Conservation (phyloP, 495 filamentous ascomycete species). For the Entonaema liquescens region DNA sequence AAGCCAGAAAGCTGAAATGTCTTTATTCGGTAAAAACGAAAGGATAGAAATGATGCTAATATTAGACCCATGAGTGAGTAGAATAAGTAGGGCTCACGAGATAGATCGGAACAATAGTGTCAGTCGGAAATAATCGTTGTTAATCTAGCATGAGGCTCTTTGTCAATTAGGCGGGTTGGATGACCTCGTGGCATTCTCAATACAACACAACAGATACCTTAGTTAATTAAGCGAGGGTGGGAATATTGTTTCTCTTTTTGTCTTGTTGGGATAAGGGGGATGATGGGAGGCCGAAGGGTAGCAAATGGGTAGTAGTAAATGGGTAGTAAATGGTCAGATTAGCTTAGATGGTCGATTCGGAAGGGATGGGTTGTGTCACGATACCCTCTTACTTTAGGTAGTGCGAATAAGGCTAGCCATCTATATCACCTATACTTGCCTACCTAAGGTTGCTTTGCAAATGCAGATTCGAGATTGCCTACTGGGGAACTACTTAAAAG, state of each 20-base stretch:
- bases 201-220: slow-evolving; percentile 32
- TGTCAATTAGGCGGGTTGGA: slow-evolving; percentile 30
- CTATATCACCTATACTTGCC: background rate
- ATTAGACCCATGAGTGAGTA: slow-evolving; percentile 27
- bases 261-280: slow-evolving; percentile 12
- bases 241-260: slow-evolving; percentile 9
- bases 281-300: background rate
- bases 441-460: background rate
- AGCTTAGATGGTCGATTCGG: slow-evolving; percentile 13
- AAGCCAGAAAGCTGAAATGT: slow-evolving; percentile 9
- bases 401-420: slow-evolving; percentile 15
- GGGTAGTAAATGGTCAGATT: slow-evolving; percentile 10
- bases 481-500: slow-evolving; percentile 35
- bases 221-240: slow-evolving; percentile 28
- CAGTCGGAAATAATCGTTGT: slow-evolving; percentile 35
- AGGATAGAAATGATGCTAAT: slow-evolving; percentile 17
- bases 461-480: slow-evolving; percentile 33
- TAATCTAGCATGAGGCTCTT: slow-evolving; percentile 44
- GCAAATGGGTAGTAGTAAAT: background rate
- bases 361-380: slow-evolving; percentile 31
- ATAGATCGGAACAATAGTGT: slow-evolving; percentile 28
- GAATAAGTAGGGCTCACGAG: slow-evolving; percentile 13
- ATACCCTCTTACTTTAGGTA: slow-evolving; percentile 1
- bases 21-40: slow-evolving; percentile 16
- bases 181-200: slow-evolving; percentile 38